Evolutionary conservation across 129 eudicot species (phyloP).

Genomic region (Ambrosia trifida): DNA sequence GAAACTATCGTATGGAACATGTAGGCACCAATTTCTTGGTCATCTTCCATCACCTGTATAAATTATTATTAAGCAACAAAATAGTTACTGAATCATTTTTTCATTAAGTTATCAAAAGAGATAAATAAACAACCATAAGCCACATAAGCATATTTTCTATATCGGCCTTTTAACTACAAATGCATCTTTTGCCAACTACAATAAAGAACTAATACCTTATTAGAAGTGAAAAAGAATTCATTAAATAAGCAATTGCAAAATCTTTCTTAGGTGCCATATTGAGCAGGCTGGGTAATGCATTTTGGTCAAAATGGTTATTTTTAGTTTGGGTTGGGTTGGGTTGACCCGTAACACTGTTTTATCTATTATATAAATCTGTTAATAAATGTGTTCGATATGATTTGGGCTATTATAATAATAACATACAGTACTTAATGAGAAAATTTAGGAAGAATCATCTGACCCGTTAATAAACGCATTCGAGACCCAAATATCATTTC

Average conservation of each 20-base stretch:
- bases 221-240: background rate
- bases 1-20: constrained; percentile 97
- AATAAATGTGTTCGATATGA: background rate
- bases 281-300: background rate
- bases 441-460: background rate
- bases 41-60: constrained; percentile 96
- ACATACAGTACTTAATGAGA: background rate
- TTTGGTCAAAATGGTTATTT: background rate
- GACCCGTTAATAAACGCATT: background rate
- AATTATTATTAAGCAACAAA: constrained; percentile 8
- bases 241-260: constrained; percentile 8
- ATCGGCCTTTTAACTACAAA: constrained; percentile 84
- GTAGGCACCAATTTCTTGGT: constrained; percentile 92
- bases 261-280: background rate
- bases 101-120: constrained; percentile 4
- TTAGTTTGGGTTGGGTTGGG: background rate
- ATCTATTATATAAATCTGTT: background rate
- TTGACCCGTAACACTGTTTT: constrained; percentile 1
- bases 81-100: background rate
- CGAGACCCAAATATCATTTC: too few species aligned
- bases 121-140: constrained; percentile 10
- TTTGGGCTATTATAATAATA: background rate
- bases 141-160: constrained; percentile 53
- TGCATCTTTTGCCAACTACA: constrained; percentile 97
- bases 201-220: background rate